phyloP scores from a whole-genome alignment of 1,139 yeast species.

The Saccharomyces pastorianus region DNA sequence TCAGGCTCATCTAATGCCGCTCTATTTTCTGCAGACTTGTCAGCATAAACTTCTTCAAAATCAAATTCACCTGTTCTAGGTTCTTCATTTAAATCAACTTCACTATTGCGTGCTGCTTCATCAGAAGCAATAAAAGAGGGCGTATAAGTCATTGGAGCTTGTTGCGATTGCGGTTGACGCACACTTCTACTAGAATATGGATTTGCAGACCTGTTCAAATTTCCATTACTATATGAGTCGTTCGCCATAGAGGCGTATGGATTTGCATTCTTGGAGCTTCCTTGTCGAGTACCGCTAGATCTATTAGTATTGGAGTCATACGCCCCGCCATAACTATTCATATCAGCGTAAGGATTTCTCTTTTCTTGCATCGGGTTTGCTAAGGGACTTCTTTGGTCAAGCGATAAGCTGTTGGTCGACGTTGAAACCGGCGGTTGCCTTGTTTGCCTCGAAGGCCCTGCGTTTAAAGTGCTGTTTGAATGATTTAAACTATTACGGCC shows the following conservation, averaged over 20 bases:
- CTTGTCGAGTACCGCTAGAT: not conserved
- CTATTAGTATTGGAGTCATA: conserved; percentile 5
- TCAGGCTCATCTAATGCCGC: conserved; percentile 19
- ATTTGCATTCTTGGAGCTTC: conserved; percentile 3
- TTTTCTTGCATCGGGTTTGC: not conserved
- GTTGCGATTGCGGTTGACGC: conserved; percentile 1
- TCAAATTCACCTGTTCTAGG: conserved; percentile 12
- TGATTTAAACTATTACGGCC: not conserved
- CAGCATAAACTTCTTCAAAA: conserved; percentile 10
- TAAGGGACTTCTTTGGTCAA: not conserved
- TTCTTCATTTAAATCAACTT: conserved; percentile 13
- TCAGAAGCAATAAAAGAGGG: conserved; percentile 5
- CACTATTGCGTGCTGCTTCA: conserved; percentile 7
- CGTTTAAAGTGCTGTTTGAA: not conserved
- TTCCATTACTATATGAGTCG: conserved; percentile 6
- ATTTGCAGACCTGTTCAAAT: conserved; percentile 6
- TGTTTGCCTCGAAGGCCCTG: not conserved
- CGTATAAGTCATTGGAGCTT: conserved; percentile 1
- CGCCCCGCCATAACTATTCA: conserved; percentile 1
- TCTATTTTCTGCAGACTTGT: conserved; percentile 5
- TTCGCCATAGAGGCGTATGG: conserved; percentile 12
- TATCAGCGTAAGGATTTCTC: not conserved
- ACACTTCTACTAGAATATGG: conserved; percentile 12
- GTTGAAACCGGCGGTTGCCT: not conserved
- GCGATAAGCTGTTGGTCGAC: not conserved